Evolutionary conservation across 805 yeast genomes (phyloP).

Genomic region (Yarrowia deformans): DNA sequence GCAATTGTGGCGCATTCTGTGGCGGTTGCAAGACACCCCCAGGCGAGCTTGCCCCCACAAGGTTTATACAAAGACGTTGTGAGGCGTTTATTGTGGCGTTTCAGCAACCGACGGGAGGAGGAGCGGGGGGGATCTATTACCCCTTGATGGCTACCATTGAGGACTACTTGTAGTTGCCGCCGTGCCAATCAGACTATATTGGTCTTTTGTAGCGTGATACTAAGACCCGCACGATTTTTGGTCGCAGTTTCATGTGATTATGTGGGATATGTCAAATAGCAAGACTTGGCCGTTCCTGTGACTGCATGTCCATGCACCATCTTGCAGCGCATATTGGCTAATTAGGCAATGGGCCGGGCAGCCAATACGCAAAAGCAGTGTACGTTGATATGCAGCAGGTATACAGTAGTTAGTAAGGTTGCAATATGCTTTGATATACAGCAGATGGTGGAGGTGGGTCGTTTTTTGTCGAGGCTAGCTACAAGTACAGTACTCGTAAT

Average conservation of each 20-base stretch:
- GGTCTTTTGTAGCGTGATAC: too few relatives aligned
- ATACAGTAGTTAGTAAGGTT: slow-evolving; percentile 26
- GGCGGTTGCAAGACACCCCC: slow-evolving; percentile 7
- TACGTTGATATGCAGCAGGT: background rate
- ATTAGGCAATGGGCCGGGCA: slow-evolving; percentile 24
- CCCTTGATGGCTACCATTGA: too few relatives aligned
- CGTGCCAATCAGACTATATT: too few relatives aligned
- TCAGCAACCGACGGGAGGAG: too few relatives aligned
- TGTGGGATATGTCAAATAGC: background rate
- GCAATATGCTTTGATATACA: background rate
- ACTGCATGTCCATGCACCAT: background rate
- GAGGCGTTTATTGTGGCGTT: background rate
- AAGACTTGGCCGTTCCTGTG: slow-evolving; percentile 1
- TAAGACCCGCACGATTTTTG: too few relatives aligned
- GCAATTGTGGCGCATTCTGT: slow-evolving; percentile 13
- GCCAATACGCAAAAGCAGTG: slow-evolving; percentile 5
- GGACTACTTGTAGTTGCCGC: too few relatives aligned
- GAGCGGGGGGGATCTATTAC: too few relatives aligned
- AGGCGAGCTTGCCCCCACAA: background rate
- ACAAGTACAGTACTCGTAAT: too few relatives aligned
- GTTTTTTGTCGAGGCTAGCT: too few relatives aligned
- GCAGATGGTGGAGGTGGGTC: too few relatives aligned
- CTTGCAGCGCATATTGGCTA: slow-evolving; percentile 2
- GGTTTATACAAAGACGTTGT: slow-evolving; percentile 6
- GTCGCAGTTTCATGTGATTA: background rate